These are phyloP conservation scores for Linanthus parryae DNA, from an alignment of 148 eudicot species.

Conservation along the genomic window DNA sequence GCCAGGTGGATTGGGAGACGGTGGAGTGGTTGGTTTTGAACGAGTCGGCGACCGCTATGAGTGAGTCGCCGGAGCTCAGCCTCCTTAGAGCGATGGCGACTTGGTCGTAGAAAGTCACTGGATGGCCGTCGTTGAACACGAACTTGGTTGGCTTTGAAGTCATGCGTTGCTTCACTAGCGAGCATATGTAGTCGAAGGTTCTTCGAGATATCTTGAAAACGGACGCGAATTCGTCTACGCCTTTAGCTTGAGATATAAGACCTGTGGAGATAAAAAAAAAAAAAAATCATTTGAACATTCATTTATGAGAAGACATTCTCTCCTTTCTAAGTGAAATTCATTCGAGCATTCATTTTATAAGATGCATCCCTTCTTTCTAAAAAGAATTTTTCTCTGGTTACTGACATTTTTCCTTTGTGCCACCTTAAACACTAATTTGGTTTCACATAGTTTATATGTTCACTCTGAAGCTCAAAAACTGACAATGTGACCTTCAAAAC, in stretches of 20 bases:
- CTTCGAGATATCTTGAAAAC: constrained; percentile 63
- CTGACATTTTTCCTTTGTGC: neutral
- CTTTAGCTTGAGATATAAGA: constrained; percentile 33
- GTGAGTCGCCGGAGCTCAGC: constrained; percentile 78
- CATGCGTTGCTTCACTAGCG: constrained; percentile 62
- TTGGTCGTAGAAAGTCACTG: constrained; percentile 52
- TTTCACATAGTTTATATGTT: neutral
- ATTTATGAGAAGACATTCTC: neutral
- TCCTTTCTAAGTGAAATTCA: neutral
- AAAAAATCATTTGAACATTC: neutral
- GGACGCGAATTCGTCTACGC: constrained; percentile 43
- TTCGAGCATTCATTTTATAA: too few relatives aligned
- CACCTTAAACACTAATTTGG: neutral
- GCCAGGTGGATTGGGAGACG: constrained; percentile 92
- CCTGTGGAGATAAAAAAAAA: constrained; percentile 29
- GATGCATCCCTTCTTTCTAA: neutral
- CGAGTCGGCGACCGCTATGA: constrained; percentile 50
- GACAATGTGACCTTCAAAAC: too few relatives aligned
- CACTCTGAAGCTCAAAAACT: too few relatives aligned
- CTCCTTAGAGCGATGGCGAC: constrained; percentile 83
- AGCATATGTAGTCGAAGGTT: constrained; percentile 76
- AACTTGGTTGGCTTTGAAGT: constrained; percentile 44
- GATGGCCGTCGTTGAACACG: constrained; percentile 48
- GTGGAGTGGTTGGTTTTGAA: constrained; percentile 76
- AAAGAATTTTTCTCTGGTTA: too few relatives aligned